A percentile compares a stretch with the other conserved stretches of the same genome.
phyloP scores from a whole-genome alignment of 2,329 filamentous ascomycete genomes.

The Ophiocordyceps camponoti-floridani region DNA sequence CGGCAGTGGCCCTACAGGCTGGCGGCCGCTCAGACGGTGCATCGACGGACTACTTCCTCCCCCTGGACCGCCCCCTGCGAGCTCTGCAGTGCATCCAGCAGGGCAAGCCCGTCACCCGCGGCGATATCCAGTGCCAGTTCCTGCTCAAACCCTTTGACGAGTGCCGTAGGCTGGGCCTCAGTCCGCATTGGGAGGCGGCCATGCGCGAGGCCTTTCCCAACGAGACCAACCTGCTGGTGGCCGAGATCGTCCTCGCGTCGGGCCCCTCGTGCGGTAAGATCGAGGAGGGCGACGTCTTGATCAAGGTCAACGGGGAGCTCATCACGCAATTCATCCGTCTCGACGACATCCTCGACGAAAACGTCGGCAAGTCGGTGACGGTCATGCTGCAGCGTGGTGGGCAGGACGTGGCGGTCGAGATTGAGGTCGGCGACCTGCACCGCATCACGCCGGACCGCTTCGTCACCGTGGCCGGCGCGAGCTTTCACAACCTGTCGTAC shows the following conservation, averaged over 20 bases:
- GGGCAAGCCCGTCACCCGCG: slow-evolving; percentile 59
- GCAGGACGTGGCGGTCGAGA: slow-evolving; percentile 67
- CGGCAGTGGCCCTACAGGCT: slow-evolving; percentile 81
- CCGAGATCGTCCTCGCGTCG: slow-evolving; percentile 82
- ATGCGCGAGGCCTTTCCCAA: slow-evolving; percentile 72
- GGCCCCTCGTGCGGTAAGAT: slow-evolving; percentile 77
- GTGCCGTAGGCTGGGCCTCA: slow-evolving; percentile 75
- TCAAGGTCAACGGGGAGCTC: slow-evolving; percentile 86
- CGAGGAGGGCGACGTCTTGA: slow-evolving; percentile 82
- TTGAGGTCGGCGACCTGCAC: slow-evolving; percentile 79
- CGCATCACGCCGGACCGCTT: slow-evolving; percentile 91
- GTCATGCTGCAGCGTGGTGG: slow-evolving; percentile 79
- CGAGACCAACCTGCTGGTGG: slow-evolving; percentile 92
- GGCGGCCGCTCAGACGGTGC: slow-evolving; percentile 88
- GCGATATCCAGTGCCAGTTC: slow-evolving; percentile 97
- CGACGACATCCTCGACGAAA: slow-evolving; percentile 82
- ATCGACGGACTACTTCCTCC: slow-evolving; percentile 93
- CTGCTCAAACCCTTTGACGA: slow-evolving; percentile 95
- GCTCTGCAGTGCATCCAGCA: slow-evolving; percentile 74
- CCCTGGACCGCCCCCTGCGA: slow-evolving; percentile 74
- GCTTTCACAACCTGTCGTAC: slow-evolving; percentile 93
- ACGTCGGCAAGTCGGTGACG: slow-evolving; percentile 60
- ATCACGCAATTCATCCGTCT: slow-evolving; percentile 84
- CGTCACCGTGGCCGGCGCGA: slow-evolving; percentile 80
- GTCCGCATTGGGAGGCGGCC: slow-evolving; percentile 68